Base-by-base conservation (phyloP, 371 early-diverging fungal species). In the Mortierella sp. region DNA sequence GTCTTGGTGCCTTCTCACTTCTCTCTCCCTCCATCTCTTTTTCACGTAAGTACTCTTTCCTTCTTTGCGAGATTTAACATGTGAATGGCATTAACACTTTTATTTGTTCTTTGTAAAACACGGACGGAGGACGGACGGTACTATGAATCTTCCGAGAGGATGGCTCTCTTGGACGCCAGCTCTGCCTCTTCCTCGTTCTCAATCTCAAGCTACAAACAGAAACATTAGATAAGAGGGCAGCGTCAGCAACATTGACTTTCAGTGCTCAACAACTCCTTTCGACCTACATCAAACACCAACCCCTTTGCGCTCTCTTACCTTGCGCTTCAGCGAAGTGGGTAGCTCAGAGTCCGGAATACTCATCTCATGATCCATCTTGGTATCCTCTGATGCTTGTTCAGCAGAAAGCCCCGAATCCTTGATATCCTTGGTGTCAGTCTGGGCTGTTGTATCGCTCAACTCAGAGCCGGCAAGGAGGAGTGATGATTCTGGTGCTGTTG, bases 341-440 rank as follows among this genome's bases (percentile, higher is more conserved):
- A 64, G 14, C 11, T 76, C 73, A 1, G 39, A 43, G 14, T 63
- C 74, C 16, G 73, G 47, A 19, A 31, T 43, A 24, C 14, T 63
- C 81, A 81, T 81, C 4, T 74, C 82, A 5, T 81, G 77, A n/a
- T 80, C 80, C 29, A 58, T 41, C 48, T 11, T 39, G 40, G 14
- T 9, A 48, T 79, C 79, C 63, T 40, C 26, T 58, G 64, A 48
- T 24, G 43, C 50, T 4, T 71, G 37, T 55, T 39, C 8, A 16
- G 34, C 43, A 16, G 44, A 26, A n/a, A n/a, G 47, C 47, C 22
- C 47, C 47, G 14, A 22, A 22, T 6, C 22, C 34, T 58, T 58
- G 31, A 58, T 58, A 14, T 58, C 34, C 9, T 58, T 58, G 58
- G 19, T 58, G 34, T 58, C 58, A 31, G 34, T 58, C 14, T 58